Base-by-base conservation (phyloP, 495 filamentous ascomycete genomes). In the Mytilinidion resinicola region DNA sequence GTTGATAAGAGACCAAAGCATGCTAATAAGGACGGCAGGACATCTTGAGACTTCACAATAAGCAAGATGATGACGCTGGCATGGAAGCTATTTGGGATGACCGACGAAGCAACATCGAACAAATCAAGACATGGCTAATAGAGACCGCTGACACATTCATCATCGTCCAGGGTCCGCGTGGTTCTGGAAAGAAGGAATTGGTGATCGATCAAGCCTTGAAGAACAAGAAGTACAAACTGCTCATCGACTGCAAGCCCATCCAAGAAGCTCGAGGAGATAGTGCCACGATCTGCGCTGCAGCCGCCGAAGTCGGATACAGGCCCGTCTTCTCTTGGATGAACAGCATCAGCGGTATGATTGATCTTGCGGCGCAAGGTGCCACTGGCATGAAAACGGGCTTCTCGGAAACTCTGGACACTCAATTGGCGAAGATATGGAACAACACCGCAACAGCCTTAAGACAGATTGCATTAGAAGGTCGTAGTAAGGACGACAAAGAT, bases 321-420 rank as follows among this genome's bases (percentile, higher is more conserved):
- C 93, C 93, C 0, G 81, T 98, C 7, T 98, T 98, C 70, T 92
- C 88, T 0, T 98, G 90, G 88, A 85, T 93, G 76, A 98, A 98
- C 70, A 96, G 84, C 61, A 80, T 96, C 56, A 95, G 87, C 70
- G 95, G 89, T 69, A 78, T 96, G 61, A 78, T 96, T 59, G 93
- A 98, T 62, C 81, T 98, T 42, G 93, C 91, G 15, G 87, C 91
- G 14, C 91, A 96, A 64, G 88, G 93, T 58, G 91, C 92, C 37
- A 95, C 95, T 38, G 93, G 93, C 11, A 87, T 91, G 46, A 96
- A 96, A 66, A 86, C 95, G 12, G 93, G 93, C 1, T 96, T 98
- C 70, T 93, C 88, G 0, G 93, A 98, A 69, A 97, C 91, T 0
- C 72, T 97, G 17, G 93, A 98, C 69, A 84, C 85, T 0, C 93